These are phyloP conservation scores for Corchorus olitorius DNA, from an alignment of 345 rosid genomes.

Conservation along the genomic window DNA sequence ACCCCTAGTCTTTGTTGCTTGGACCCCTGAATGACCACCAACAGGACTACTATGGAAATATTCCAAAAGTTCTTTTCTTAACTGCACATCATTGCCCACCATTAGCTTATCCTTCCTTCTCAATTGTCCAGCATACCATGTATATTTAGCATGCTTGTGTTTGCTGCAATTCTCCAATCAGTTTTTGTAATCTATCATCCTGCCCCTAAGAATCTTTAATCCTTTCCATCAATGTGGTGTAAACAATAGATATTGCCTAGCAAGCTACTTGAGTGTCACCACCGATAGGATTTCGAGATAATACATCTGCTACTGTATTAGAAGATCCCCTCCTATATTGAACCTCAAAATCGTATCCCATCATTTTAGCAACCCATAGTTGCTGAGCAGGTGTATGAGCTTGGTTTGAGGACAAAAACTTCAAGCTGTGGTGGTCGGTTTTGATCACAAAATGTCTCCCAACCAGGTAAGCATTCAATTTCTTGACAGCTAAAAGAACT, in stretches of 20 bases:
- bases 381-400: not conserved
- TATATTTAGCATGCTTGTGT: not conserved
- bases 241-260: no score
- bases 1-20: no score
- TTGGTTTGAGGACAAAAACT: not conserved
- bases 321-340: not conserved
- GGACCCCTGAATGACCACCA: no score
- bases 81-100: accelerated
- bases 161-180: not conserved
- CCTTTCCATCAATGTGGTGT: not conserved
- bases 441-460: not conserved
- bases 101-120: not conserved
- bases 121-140: not conserved
- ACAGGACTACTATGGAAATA: not conserved
- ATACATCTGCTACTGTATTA: not conserved
- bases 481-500: not conserved
- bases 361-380: not conserved
- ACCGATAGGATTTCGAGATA: not conserved
- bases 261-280: no score
- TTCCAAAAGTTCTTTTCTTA: accelerated
- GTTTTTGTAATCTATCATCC: not conserved
- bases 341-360: not conserved
- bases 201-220: not conserved
- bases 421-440: not conserved
- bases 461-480: not conserved